Conservation (phyloP, 2,329 filamentous ascomycete species). For the Fusarium nygamai region DNA sequence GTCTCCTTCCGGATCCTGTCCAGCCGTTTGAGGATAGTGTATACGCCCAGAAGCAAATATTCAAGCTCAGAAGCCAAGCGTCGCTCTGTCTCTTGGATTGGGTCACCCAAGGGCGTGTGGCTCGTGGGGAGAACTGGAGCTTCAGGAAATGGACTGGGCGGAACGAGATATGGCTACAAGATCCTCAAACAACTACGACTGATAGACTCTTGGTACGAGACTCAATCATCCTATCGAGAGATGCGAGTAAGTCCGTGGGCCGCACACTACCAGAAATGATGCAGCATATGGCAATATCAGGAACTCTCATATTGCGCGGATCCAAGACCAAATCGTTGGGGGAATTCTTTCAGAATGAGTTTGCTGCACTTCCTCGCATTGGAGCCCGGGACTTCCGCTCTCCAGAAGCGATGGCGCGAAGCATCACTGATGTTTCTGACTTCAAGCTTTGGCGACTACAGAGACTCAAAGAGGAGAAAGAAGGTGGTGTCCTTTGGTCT, state of each 20-base stretch:
- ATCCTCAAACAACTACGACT: constrained; percentile 46
- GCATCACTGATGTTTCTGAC: constrained; percentile 50
- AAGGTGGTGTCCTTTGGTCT: constrained; percentile 78
- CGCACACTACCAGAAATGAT: constrained; percentile 69
- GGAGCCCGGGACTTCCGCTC: constrained; percentile 81
- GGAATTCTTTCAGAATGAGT: constrained; percentile 82
- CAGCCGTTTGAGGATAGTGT: constrained; percentile 88
- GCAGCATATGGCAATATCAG: constrained; percentile 79
- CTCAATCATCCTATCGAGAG: constrained; percentile 77
- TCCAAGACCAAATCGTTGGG: constrained; percentile 72
- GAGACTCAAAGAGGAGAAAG: constrained; percentile 67
- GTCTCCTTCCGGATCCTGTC: constrained; percentile 87
- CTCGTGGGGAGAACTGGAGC: constrained; percentile 89
- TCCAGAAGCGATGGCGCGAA: constrained; percentile 58
- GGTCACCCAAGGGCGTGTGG: constrained; percentile 88
- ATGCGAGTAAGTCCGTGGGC: constrained; percentile 52
- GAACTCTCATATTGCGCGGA: constrained; percentile 85
- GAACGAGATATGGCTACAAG: constrained; percentile 82
- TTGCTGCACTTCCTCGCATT: constrained; percentile 80
- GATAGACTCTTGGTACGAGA: constrained; percentile 83
- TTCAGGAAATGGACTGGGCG: constrained; percentile 81
- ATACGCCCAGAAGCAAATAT: constrained; percentile 86
- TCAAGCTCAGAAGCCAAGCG: constrained; percentile 66
- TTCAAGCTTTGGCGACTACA: constrained; percentile 63
- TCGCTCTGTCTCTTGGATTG: constrained; percentile 89